phyloP scores from a whole-genome alignment of 176 grass and related monocot genomes.

The Avena insularis region DNA sequence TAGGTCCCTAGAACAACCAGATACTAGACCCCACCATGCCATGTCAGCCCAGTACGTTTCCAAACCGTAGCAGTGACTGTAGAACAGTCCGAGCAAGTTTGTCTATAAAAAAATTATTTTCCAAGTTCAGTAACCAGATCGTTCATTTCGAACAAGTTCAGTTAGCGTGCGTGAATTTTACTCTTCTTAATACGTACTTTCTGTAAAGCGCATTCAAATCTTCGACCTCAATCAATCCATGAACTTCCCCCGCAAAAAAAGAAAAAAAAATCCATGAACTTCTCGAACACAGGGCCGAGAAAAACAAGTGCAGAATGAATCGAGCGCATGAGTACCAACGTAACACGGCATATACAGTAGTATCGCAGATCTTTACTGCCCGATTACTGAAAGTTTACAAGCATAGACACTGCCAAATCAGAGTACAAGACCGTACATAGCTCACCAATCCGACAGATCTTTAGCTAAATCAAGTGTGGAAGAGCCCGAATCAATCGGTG shows the following conservation, averaged over 20 bases:
- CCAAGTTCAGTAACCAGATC: no score
- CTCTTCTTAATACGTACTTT: neutral
- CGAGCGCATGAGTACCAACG: neutral
- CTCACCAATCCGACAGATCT: neutral
- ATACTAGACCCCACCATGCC: no score
- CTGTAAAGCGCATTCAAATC: neutral
- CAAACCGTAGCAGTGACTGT: no score
- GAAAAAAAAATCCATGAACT: neutral
- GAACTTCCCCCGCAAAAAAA: neutral
- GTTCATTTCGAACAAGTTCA: no score
- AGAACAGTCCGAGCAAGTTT: no score
- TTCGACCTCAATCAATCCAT: neutral
- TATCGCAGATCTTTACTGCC: neutral
- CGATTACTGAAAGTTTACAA: neutral
- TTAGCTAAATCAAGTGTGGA: neutral
- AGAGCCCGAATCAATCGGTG: neutral
- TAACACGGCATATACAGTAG: neutral
- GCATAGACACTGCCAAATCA: neutral
- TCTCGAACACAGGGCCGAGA: neutral
- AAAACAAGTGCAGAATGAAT: neutral
- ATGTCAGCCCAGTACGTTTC: no score
- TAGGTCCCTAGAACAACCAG: no score
- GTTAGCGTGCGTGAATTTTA: no score
- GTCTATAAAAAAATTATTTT: no score
- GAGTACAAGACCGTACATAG: conserved; percentile 8